Conservation (phyloP, 805 yeast genomes). For the Lachancea kluyveri region DNA sequence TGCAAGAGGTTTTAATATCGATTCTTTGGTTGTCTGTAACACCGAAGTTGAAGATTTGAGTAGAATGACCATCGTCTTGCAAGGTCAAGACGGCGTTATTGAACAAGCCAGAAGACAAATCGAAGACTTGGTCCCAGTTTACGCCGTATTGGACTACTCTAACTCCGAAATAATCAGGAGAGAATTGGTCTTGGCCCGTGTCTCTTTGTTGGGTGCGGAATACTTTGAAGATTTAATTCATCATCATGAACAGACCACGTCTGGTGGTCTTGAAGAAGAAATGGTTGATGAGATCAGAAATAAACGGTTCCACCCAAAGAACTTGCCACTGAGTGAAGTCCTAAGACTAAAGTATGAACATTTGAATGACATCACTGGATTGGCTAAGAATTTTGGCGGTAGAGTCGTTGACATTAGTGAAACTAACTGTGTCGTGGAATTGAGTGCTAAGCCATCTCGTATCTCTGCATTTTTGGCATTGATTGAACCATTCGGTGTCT, state of each 20-base stretch:
- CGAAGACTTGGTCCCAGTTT: slow-evolving; percentile 96
- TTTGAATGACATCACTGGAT: slow-evolving; percentile 72
- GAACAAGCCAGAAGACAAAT: slow-evolving; percentile 98
- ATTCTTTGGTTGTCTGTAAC: slow-evolving; percentile 91
- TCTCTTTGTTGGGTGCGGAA: slow-evolving; percentile 94
- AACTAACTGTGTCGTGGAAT: slow-evolving; percentile 89
- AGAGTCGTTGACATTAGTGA: slow-evolving; percentile 87
- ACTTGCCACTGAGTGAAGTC: slow-evolving; percentile 85
- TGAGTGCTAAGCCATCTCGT: slow-evolving; percentile 89
- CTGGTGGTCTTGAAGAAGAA: slow-evolving; percentile 30
- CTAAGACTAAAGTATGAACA: slow-evolving; percentile 91
- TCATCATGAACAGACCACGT: slow-evolving; percentile 53
- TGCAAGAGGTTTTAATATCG: slow-evolving; percentile 97
- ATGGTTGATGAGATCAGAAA: slow-evolving; percentile 24
- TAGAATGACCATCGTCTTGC: slow-evolving; percentile 92
- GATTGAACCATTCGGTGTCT: slow-evolving; percentile 91
- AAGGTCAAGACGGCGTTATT: slow-evolving; percentile 91
- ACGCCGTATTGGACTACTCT: slow-evolving; percentile 94
- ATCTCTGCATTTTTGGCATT: slow-evolving; percentile 80
- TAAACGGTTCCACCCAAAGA: slow-evolving; percentile 75
- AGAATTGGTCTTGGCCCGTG: slow-evolving; percentile 86
- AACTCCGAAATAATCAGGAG: slow-evolving; percentile 84
- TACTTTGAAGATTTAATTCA: slow-evolving; percentile 91
- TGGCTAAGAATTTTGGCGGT: slow-evolving; percentile 88
- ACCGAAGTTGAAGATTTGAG: slow-evolving; percentile 94